Conservation (phyloP, 345 rosid species). For the Camelina hispida region DNA sequence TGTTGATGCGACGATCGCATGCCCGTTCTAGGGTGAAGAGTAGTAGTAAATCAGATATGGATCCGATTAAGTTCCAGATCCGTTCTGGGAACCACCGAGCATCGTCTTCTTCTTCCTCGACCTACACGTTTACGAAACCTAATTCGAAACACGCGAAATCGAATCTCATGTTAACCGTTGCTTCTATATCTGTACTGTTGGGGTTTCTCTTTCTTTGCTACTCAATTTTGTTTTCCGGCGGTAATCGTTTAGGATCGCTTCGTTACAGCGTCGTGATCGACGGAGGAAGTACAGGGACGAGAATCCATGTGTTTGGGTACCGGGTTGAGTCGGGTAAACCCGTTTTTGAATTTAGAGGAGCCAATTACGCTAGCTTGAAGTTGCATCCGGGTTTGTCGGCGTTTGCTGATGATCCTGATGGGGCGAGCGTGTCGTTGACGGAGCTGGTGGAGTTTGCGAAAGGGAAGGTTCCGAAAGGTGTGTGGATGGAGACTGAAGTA, state of each 20-base stretch:
- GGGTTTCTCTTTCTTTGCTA: slow-evolving; percentile 48
- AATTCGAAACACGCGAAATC: slow-evolving; percentile 47
- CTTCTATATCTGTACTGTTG: slow-evolving; percentile 35
- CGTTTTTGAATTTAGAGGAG: slow-evolving; percentile 61
- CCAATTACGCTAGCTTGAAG: slow-evolving; percentile 59
- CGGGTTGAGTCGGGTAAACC: slow-evolving; percentile 43
- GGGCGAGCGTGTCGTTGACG: slow-evolving; percentile 60
- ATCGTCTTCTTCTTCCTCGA: slow-evolving; percentile 59
- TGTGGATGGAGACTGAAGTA: slow-evolving; percentile 76
- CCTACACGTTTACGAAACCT: slow-evolving; percentile 34
- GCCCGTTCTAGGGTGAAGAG: slow-evolving; percentile 60
- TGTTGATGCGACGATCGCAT: slow-evolving; percentile 90
- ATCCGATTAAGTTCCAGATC: slow-evolving; percentile 64
- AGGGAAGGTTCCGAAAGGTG: slow-evolving; percentile 58
- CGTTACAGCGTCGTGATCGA: slow-evolving; percentile 65
- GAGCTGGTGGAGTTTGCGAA: slow-evolving; percentile 76
- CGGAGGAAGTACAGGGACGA: slow-evolving; percentile 89
- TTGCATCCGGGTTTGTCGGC: slow-evolving; percentile 89
- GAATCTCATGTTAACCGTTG: slow-evolving; percentile 41
- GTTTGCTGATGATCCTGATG: slow-evolving; percentile 58
- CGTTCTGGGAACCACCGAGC: slow-evolving; percentile 47
- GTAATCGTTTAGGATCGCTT: slow-evolving; percentile 11
- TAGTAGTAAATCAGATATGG: slow-evolving; percentile 53
- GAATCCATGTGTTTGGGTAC: slow-evolving; percentile 71
- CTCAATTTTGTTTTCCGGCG: slow-evolving; percentile 36